Percentiles rank a stretch among this genome's conserved stretches.
Conservation (phyloP, 2,329 filamentous ascomycete genomes). For the Botrytis sinoallii region DNA sequence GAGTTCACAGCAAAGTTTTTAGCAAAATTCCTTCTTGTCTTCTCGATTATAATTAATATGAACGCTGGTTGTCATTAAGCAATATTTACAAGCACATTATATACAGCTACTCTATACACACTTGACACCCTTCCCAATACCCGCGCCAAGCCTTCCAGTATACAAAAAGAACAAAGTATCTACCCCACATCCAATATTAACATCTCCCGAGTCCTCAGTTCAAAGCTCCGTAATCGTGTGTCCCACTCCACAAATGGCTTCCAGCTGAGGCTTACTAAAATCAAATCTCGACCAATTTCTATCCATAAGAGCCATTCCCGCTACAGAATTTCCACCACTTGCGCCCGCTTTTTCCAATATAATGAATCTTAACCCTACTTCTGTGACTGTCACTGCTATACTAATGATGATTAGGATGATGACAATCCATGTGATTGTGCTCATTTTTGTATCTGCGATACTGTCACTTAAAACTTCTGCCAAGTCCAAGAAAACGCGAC, state of each 20-base stretch:
- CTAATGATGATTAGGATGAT: slow-evolving; percentile 89
- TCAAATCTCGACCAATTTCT: slow-evolving; percentile 34
- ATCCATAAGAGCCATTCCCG: not conserved
- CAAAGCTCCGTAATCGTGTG: slow-evolving; percentile 30
- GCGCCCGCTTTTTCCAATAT: slow-evolving; percentile 52
- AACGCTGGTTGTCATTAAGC: not conserved
- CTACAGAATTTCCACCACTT: slow-evolving; percentile 18
- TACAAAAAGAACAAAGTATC: not conserved
- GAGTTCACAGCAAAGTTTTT: not conserved
- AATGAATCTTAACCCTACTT: slow-evolving; percentile 82
- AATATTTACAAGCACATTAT: not conserved
- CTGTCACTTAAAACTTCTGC: slow-evolving; percentile 92
- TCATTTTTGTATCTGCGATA: slow-evolving; percentile 94
- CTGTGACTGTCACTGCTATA: slow-evolving; percentile 85
- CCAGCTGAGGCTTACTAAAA: slow-evolving; percentile 32
- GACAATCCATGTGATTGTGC: slow-evolving; percentile 94
- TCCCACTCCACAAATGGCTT: slow-evolving; percentile 36
- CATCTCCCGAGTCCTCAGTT: not conserved
- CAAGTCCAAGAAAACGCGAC: slow-evolving; percentile 91
- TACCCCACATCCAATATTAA: not conserved
- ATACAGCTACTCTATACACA: not conserved
- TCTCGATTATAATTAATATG: not conserved
- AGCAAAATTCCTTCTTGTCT: not conserved
- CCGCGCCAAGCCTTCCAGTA: not conserved
- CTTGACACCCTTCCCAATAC: not conserved